These are phyloP conservation scores for Penicillium palitans DNA, from an alignment of 2,329 filamentous ascomycete genomes.

Conservation along the genomic window DNA sequence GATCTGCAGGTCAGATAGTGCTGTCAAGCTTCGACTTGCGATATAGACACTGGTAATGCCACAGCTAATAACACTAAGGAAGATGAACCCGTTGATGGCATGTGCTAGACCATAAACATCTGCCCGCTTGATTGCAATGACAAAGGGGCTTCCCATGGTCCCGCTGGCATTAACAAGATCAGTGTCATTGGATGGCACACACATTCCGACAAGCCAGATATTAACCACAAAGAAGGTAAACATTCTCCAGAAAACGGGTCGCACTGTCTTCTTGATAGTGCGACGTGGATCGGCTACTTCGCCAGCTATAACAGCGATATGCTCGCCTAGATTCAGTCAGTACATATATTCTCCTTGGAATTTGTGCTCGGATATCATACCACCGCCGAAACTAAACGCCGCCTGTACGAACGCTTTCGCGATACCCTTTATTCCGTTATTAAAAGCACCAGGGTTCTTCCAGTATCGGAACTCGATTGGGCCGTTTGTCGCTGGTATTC, in stretches of 20 bases:
- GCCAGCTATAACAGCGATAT: conserved; percentile 37
- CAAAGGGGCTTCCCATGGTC: conserved; percentile 35
- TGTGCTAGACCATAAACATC: conserved; percentile 34
- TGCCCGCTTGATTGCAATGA: conserved; percentile 32
- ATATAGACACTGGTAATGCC: conserved; percentile 39
- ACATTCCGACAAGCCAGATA: conserved; percentile 41
- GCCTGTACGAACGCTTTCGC: conserved; percentile 39
- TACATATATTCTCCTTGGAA: neutral
- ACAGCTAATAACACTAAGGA: conserved; percentile 37
- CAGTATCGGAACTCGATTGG: conserved; percentile 37
- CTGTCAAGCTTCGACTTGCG: conserved; percentile 36
- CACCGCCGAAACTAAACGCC: conserved; percentile 35
- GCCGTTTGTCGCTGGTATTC: conserved; percentile 33
- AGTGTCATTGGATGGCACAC: conserved; percentile 32
- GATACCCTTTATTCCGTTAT: conserved; percentile 38
- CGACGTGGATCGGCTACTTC: conserved; percentile 32
- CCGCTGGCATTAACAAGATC: conserved; percentile 31
- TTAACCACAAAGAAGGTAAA: conserved; percentile 38
- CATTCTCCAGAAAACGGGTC: conserved; percentile 38
- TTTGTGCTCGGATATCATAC: conserved; percentile 10
- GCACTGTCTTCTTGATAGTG: conserved; percentile 34
- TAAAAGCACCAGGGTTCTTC: conserved; percentile 32
- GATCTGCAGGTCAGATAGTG: conserved; percentile 31
- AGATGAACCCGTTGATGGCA: conserved; percentile 38
- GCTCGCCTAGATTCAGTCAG: conserved; percentile 23